Evolutionary conservation across 2,329 filamentous ascomycete species (phyloP).

Genomic region (Pochonia chlamydosporia): DNA sequence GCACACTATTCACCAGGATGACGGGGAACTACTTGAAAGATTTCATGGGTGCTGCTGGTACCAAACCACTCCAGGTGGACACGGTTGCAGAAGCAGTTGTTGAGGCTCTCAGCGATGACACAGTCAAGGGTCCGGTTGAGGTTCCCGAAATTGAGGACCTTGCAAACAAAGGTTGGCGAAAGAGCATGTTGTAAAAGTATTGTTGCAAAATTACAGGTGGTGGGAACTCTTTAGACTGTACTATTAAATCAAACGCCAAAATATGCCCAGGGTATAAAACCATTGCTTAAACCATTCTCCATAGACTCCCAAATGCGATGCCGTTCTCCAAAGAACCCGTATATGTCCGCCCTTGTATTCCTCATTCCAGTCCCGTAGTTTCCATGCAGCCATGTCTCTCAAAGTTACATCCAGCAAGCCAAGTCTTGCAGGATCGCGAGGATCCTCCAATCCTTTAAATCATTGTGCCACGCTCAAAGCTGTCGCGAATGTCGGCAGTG

Average conservation of each 20-base stretch:
- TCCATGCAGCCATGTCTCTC: background rate
- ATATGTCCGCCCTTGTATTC: background rate
- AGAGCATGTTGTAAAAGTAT: slow-evolving; percentile 67
- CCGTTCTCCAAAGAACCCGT: background rate
- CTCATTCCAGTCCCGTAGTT: background rate
- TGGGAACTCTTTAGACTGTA: slow-evolving; percentile 26
- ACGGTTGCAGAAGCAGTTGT: slow-evolving; percentile 84
- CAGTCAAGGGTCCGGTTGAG: slow-evolving; percentile 69
- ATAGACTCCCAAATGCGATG: slow-evolving; percentile 1
- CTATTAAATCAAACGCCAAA: slow-evolving; percentile 7
- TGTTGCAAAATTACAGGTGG: slow-evolving; percentile 3
- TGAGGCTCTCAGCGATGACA: slow-evolving; percentile 73
- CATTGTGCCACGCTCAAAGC: slow-evolving; percentile 95
- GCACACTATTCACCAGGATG: slow-evolving; percentile 69
- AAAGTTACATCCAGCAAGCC: background rate
- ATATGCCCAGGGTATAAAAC: slow-evolving; percentile 9
- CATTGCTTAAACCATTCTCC: slow-evolving; percentile 2
- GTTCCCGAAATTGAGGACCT: slow-evolving; percentile 74
- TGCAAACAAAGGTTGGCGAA: slow-evolving; percentile 80
- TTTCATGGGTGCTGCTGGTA: slow-evolving; percentile 74
- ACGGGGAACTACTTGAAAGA: slow-evolving; percentile 70
- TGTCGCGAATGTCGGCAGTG: slow-evolving; percentile 92
- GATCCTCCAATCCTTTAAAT: slow-evolving; percentile 38
- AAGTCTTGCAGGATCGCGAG: background rate
- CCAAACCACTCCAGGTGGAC: slow-evolving; percentile 85